Conservation (phyloP, 1,284 basidiomycete genomes). For the Melampsora abietis-canadensis region DNA sequence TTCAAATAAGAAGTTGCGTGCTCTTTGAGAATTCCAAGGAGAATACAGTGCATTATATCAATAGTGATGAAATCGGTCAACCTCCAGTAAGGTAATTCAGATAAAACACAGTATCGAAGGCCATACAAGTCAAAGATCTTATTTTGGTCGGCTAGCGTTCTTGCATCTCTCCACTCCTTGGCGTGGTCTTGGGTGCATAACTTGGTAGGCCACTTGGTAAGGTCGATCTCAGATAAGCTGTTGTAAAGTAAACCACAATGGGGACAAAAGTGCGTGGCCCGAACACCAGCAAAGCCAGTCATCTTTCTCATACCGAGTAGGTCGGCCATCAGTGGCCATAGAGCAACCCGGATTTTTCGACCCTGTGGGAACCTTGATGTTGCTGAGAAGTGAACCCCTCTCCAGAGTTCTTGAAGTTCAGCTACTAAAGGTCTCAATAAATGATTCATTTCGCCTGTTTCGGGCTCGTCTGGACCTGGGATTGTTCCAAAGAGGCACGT, state of each 20-base stretch:
- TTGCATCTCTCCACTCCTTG: background rate
- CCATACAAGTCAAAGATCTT: background rate
- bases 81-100: slow-evolving; percentile 22
- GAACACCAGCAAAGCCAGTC: slow-evolving; percentile 16
- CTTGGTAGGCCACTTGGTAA: background rate
- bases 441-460: background rate
- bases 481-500: background rate
- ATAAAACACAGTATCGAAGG: slow-evolving; percentile 17
- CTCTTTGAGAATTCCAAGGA: slow-evolving; percentile 28
- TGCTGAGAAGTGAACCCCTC: background rate
- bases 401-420: background rate
- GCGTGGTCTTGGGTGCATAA: background rate
- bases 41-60: slow-evolving; percentile 13
- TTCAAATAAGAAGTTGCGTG: slow-evolving; percentile 5
- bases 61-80: slow-evolving; percentile 7
- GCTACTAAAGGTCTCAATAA: background rate
- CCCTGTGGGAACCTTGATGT: background rate
- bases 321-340: slow-evolving; percentile 36
- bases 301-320: slow-evolving; percentile 25
- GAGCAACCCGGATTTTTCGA: background rate
- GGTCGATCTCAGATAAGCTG: background rate
- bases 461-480: slow-evolving; percentile 23
- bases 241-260: background rate
- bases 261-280: background rate
- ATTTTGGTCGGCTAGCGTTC: background rate